These are phyloP conservation scores for Malassezia globosa DNA, from an alignment of 1,284 basidiomycete species.

Conservation along the genomic window DNA sequence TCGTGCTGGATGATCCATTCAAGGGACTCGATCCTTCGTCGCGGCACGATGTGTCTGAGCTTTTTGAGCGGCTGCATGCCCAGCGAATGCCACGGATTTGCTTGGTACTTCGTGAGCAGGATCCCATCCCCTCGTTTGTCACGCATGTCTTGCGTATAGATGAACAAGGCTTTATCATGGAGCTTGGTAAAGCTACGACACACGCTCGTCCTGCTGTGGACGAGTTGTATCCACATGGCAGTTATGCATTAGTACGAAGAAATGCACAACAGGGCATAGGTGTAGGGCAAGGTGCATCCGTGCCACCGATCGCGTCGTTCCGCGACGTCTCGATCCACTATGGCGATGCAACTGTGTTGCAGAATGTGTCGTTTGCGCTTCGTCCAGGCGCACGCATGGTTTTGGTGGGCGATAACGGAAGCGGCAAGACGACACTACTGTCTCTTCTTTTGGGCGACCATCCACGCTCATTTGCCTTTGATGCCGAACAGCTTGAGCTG, in stretches of 20 bases:
- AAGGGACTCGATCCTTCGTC: conserved; percentile 24
- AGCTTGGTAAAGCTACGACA: conserved; percentile 42
- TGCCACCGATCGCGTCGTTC: conserved; percentile 55
- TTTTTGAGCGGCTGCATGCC: conserved; percentile 56
- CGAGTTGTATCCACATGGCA: conserved; percentile 5
- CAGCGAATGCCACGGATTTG: conserved; percentile 54
- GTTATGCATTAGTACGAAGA: conserved; percentile 15
- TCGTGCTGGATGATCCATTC: conserved; percentile 37
- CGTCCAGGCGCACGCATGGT: conserved; percentile 23
- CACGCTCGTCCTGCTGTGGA: not conserved
- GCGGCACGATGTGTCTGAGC: conserved; percentile 14
- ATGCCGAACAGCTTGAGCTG: conserved; percentile 27
- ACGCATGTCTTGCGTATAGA: conserved; percentile 61
- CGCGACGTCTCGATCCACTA: conserved; percentile 64
- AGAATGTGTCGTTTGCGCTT: conserved; percentile 25
- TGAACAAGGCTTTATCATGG: conserved; percentile 50
- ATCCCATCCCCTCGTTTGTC: conserved; percentile 70
- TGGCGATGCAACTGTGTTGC: conserved; percentile 54
- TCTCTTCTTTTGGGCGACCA: conserved; percentile 85
- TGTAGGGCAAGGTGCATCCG: conserved; percentile 14
- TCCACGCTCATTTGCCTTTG: conserved; percentile 69
- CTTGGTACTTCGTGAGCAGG: conserved; percentile 67
- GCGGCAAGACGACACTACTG: conserved; percentile 90
- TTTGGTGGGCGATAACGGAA: conserved; percentile 50
- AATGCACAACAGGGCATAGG: conserved; percentile 14